Evolutionary conservation across 1,284 basidiomycete species (phyloP).

Genomic region (Malassezia sympodialis): DNA sequence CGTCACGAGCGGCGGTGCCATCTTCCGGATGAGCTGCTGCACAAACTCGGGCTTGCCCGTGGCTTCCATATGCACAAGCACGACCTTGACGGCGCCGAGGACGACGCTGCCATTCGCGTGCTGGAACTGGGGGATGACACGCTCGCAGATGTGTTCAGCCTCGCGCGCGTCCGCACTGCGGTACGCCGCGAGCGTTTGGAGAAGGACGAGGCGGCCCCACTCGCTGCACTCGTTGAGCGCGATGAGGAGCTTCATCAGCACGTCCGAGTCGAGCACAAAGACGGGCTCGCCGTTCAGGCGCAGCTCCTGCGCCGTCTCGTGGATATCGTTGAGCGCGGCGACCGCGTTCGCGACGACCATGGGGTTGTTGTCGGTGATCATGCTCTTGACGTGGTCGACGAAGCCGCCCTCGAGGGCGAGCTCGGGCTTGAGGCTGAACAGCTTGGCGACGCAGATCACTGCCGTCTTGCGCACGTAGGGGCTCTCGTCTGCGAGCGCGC

Average conservation of each 20-base stretch:
- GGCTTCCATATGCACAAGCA: slow-evolving; percentile 60
- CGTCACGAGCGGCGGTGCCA: slow-evolving; percentile 82
- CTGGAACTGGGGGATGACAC: slow-evolving; percentile 95
- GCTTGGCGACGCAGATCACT: slow-evolving; percentile 63
- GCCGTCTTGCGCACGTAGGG: slow-evolving; percentile 70
- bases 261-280: slow-evolving; percentile 69
- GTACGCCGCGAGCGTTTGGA: slow-evolving; percentile 77
- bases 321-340: slow-evolving; percentile 86
- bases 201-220: slow-evolving; percentile 89
- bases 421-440: slow-evolving; percentile 92
- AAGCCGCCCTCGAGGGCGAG: slow-evolving; percentile 91
- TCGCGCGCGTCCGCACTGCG: slow-evolving; percentile 69
- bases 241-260: slow-evolving; percentile 81
- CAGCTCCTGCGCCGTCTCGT: slow-evolving; percentile 51
- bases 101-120: slow-evolving; percentile 92
- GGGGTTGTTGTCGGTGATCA: slow-evolving; percentile 89
- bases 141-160: slow-evolving; percentile 95
- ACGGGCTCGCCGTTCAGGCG: slow-evolving; percentile 51
- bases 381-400: slow-evolving; percentile 67
- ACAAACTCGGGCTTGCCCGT: slow-evolving; percentile 67
- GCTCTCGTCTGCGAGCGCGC: slow-evolving; percentile 83
- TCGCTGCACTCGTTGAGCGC: slow-evolving; percentile 97
- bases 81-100: slow-evolving; percentile 85
- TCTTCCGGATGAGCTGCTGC: slow-evolving; percentile 80
- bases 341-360: slow-evolving; percentile 98